Conservation (phyloP, 2,329 filamentous ascomycete species). For the Neofusicoccum ribis region DNA sequence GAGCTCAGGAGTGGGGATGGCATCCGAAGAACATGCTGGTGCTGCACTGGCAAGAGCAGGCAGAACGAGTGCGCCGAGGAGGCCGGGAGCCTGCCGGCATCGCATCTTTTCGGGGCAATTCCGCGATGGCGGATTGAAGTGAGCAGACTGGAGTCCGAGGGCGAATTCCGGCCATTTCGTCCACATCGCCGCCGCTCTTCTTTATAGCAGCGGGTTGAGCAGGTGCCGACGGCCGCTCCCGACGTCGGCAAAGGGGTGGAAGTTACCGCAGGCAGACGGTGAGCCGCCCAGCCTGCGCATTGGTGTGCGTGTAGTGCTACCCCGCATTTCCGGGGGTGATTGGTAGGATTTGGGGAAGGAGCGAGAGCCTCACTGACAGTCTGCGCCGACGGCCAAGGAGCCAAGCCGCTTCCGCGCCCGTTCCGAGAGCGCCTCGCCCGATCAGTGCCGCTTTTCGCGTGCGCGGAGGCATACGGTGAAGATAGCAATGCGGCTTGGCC, state of each 20-base stretch:
- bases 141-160: not conserved
- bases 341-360: not conserved
- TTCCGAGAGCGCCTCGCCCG: not conserved
- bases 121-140: not conserved
- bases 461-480: not conserved
- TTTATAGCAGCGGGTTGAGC: not conserved
- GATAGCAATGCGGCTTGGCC: not conserved
- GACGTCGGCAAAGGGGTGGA: not conserved
- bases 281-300: not conserved
- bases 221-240: not conserved
- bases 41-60: not conserved
- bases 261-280: not conserved
- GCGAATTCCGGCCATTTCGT: not conserved
- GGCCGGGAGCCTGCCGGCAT: not conserved
- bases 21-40: not conserved
- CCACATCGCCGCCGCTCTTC: not conserved
- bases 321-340: slow-evolving; percentile 8
- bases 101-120: not conserved
- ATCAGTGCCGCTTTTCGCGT: not conserved
- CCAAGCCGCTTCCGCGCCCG: not conserved
- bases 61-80: not conserved
- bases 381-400: not conserved
- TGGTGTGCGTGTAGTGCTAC: not conserved
- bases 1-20: not conserved
- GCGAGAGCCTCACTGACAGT: not conserved